Evolutionary conservation across 441 rosid genomes (phyloP).

Genomic region (Gossypium trilobum): DNA sequence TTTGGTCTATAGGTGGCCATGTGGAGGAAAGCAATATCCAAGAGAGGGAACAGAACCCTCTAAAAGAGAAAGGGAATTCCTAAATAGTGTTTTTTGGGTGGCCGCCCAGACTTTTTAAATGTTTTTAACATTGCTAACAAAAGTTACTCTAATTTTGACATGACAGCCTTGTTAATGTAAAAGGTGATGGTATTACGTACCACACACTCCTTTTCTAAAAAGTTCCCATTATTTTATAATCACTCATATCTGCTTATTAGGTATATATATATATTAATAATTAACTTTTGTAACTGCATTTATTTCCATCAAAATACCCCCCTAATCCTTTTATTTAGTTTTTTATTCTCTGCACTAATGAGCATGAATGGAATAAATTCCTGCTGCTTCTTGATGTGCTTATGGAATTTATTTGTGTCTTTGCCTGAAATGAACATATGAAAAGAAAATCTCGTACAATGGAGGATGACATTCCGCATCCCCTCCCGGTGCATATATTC

Average conservation of each 20-base stretch:
- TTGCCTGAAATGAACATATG: neutral
- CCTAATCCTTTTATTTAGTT: neutral
- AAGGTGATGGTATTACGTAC: constrained; percentile 55
- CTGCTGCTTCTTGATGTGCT: neutral
- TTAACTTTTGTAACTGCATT: neutral
- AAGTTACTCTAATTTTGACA: constrained; percentile 73
- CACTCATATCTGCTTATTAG: neutral
- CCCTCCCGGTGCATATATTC: neutral
- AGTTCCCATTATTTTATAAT: constrained; percentile 26
- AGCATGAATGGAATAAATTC: neutral
- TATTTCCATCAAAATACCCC: neutral
- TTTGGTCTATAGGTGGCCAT: constrained; percentile 59
- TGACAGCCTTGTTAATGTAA: constrained; percentile 68
- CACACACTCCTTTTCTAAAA: constrained; percentile 36
- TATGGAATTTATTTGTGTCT: neutral
- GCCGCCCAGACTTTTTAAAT: constrained; percentile 46
- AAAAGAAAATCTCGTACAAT: neutral
- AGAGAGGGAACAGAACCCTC: constrained; percentile 26
- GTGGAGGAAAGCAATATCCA: constrained; percentile 50
- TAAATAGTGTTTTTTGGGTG: constrained; percentile 28
- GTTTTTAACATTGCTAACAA: constrained; percentile 29
- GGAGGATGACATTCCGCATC: neutral
- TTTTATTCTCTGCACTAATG: neutral
- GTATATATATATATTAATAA: neutral
- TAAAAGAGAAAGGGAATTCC: constrained; percentile 19